Evolutionary conservation across 2,329 filamentous ascomycete species (phyloP).

Genomic region (Ceratocystis diversiconidia): DNA sequence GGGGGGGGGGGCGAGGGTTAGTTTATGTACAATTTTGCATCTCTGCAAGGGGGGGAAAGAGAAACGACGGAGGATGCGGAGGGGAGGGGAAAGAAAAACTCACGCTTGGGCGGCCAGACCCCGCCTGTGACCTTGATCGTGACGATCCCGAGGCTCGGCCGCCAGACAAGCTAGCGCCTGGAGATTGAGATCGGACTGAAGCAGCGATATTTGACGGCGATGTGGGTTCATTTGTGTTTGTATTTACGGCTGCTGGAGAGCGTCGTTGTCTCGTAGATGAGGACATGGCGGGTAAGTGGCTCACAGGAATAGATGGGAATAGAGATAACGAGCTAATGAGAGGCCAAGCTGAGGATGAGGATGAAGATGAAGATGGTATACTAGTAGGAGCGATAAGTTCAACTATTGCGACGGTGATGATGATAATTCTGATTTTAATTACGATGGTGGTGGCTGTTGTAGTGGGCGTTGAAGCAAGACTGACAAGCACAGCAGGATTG

Average conservation of each 20-base stretch:
- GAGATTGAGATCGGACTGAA: constrained; percentile 41
- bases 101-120: constrained; percentile 39
- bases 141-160: constrained; percentile 52
- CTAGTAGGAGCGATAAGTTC: too few relatives aligned
- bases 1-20: background rate
- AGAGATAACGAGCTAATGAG: background rate
- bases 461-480: too few relatives aligned
- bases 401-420: too few relatives aligned
- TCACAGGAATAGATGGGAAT: background rate
- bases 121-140: constrained; percentile 26
- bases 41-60: background rate
- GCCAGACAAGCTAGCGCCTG: constrained; percentile 41
- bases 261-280: constrained; percentile 37
- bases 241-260: constrained; percentile 35
- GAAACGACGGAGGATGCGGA: background rate
- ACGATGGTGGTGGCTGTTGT: too few relatives aligned
- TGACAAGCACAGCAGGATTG: too few relatives aligned
- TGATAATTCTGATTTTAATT: too few relatives aligned
- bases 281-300: constrained; percentile 19
- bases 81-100: constrained; percentile 25
- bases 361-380: too few relatives aligned
- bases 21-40: background rate
- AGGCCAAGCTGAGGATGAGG: background rate
- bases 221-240: constrained; percentile 33
- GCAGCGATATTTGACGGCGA: constrained; percentile 41